Evolutionary conservation across 1,139 yeast species (phyloP).

Genomic region (Candida tunisiensis): DNA sequence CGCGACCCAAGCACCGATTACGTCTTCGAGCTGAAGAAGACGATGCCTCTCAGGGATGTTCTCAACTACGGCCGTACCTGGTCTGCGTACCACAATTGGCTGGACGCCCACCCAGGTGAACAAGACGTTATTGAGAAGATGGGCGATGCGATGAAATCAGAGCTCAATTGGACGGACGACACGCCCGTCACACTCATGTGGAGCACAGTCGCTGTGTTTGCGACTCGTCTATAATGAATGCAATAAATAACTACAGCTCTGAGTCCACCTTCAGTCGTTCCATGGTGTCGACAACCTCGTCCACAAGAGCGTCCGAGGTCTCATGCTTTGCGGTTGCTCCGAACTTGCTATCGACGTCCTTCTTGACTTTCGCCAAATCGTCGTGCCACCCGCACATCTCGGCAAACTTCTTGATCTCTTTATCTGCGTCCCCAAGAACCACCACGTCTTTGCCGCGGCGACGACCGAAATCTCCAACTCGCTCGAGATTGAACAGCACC

Average conservation of each 20-base stretch:
- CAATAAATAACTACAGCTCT: no score
- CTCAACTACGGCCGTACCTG: constrained; percentile 40
- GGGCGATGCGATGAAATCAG: constrained; percentile 25
- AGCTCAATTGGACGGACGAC: constrained; percentile 28
- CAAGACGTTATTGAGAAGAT: constrained; percentile 21
- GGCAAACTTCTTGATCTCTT: constrained; percentile 3
- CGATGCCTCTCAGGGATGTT: constrained; percentile 28
- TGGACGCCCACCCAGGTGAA: constrained; percentile 19
- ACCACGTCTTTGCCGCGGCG: constrained; percentile 44
- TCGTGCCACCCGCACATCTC: background rate
- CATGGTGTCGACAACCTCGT: no score
- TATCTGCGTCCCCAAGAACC: constrained; percentile 46
- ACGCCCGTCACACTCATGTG: constrained; percentile 33
- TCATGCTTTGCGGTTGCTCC: no score
- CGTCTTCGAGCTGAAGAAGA: constrained; percentile 25
- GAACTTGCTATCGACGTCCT: no score
- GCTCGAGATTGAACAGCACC: constrained; percentile 54
- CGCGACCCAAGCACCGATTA: constrained; percentile 15
- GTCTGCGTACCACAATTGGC: constrained; percentile 62
- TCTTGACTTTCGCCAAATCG: no score
- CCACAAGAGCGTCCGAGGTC: no score
- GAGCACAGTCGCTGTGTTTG: constrained; percentile 40
- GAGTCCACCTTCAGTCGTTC: no score
- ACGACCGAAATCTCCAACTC: constrained; percentile 44
- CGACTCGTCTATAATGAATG: no score